Base-by-base conservation (phyloP, 106 monocot genomes). In the Iris macrosiphon region DNA sequence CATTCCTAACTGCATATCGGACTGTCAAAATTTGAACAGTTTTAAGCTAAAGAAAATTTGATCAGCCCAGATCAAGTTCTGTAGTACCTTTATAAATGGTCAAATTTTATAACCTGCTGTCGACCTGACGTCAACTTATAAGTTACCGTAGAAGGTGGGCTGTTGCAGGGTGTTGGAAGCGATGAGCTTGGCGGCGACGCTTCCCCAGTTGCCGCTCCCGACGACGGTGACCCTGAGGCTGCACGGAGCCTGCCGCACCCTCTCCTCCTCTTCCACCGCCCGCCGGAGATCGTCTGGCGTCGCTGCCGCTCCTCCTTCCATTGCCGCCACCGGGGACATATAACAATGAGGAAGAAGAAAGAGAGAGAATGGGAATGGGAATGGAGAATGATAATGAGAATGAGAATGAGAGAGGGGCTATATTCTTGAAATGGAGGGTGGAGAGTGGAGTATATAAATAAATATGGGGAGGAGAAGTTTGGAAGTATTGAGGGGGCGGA, bases 191-290 rank as follows among this genome's bases (percentile, higher is more conserved):
- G 93, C 77, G 4, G 93, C 87, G 43, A 93, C 83, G 69, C 93
- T 88, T 45, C 93, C 93, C 93, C 93, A 93, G 62, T 93, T 93
- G 13, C 88, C 93, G 60, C 93, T 93, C 7, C 93, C 93, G 44
- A 88, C 61, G 33, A 93, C 80, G 2, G 93, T 62, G 63, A 93
- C 88, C 52, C 72, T 40, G 46, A 53, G 55, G 26, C 21, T 21
- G 14, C 18, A 13, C 7, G 52, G 2, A 4, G 23, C 14, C 19
- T 31, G 10, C 52, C 1, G 23, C 52, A 9, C 41, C 28, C 4
- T n/a, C 8, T 2, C 13, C 37, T 1, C 32, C 31, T 24, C 27
- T 10, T 38, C 38, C 50, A 27, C 37, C 26, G 49, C 20, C 44
- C 4, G 20, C 63, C 3, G 47, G 28, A n/a, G n/a, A n/a, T n/a